Percentiles rank a stretch among this genome's conserved stretches.
Conservation (phyloP, 169 alveolate species). For the Plasmodium cynomolgi region DNA sequence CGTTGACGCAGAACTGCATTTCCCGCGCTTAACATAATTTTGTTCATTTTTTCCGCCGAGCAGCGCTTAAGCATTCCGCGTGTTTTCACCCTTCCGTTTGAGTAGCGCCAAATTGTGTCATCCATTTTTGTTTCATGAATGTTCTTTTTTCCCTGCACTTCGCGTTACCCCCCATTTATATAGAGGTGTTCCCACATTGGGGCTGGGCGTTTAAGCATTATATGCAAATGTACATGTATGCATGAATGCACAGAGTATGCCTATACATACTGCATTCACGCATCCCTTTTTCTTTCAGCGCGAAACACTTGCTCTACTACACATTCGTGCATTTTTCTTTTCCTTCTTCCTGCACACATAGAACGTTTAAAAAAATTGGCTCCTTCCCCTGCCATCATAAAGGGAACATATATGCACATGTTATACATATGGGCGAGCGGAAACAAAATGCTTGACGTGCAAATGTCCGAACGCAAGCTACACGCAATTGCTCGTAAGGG, state of each 20-base stretch:
- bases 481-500: background rate
- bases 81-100: background rate
- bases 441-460: background rate
- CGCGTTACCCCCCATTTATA: background rate
- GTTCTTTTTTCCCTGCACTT: background rate
- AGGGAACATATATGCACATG: background rate
- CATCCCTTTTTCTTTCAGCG: background rate
- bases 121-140: background rate
- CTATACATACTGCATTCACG: background rate
- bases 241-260: background rate
- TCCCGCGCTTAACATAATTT: background rate
- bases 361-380: background rate
- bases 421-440: background rate
- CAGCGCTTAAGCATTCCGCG: background rate
- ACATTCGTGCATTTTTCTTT: background rate
- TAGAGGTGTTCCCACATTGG: background rate
- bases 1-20: background rate
- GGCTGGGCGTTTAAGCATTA: background rate
- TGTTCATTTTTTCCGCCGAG: background rate
- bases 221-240: background rate
- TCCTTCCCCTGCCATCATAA: background rate
- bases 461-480: background rate
- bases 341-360: background rate
- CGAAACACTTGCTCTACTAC: background rate
- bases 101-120: background rate